A percentile compares a stretch with the other conserved stretches of the same genome.
phyloP scores from a whole-genome alignment of 1,284 basidiomycete species.

The Serendipita sp. region DNA sequence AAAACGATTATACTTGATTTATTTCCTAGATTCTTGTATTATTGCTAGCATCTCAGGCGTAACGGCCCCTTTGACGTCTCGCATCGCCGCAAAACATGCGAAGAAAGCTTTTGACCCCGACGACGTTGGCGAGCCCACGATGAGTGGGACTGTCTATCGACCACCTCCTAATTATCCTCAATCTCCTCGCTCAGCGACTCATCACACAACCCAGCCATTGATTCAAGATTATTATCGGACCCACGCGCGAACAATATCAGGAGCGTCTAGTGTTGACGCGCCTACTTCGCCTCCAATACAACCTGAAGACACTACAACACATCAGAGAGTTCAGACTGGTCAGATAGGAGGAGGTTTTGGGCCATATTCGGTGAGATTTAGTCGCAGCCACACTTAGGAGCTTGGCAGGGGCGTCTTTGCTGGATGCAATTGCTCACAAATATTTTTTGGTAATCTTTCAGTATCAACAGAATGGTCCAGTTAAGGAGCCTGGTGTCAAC shows the following conservation, averaged over 20 bases:
- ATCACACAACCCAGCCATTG: neutral
- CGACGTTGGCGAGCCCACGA: neutral
- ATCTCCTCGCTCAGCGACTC: neutral
- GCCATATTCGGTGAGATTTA: constrained; percentile 54
- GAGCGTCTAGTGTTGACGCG: neutral
- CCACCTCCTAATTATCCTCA: neutral
- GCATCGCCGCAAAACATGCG: neutral
- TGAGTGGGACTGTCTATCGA: neutral
- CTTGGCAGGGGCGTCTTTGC: constrained; percentile 10
- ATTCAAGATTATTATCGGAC: neutral
- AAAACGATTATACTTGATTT: neutral
- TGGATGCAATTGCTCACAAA: neutral
- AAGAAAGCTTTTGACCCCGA: neutral
- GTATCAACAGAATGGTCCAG: constrained; percentile 42
- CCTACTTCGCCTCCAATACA: neutral
- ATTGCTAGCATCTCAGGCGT: neutral
- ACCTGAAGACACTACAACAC: neutral
- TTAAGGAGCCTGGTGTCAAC: constrained; percentile 27
- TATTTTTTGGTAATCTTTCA: constrained; percentile 16
- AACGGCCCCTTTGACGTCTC: neutral
- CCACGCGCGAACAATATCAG: neutral
- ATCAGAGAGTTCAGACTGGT: constrained; percentile 54
- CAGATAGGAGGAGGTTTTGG: constrained; percentile 61
- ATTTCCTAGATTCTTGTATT: neutral
- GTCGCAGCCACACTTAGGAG: neutral